Evolutionary conservation across 2,329 filamentous ascomycete genomes (phyloP).

Genomic region (Exophiala calicioides): DNA sequence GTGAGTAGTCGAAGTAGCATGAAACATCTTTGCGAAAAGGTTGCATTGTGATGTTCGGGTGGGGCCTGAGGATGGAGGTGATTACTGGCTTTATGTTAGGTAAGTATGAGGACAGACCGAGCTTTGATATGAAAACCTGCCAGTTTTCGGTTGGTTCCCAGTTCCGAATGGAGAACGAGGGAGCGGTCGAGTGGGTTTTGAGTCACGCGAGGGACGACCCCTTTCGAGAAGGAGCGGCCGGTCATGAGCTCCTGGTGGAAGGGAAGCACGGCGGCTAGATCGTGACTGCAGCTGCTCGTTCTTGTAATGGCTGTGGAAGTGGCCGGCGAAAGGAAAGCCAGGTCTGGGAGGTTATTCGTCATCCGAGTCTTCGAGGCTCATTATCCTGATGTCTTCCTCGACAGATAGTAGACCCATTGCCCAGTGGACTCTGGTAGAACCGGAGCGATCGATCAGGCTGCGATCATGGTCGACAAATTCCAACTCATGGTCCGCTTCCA

Average conservation of each 20-base stretch:
- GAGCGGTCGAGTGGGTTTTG: too few relatives aligned
- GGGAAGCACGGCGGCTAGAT: too few relatives aligned
- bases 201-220: too few relatives aligned
- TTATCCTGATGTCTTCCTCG: constrained; percentile 70
- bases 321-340: too few relatives aligned
- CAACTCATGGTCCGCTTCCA: constrained; percentile 28
- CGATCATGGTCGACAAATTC: constrained; percentile 45
- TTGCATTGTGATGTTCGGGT: constrained; percentile 9
- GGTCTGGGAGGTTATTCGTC: neutral
- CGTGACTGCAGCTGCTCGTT: too few relatives aligned
- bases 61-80: neutral
- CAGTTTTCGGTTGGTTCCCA: too few relatives aligned
- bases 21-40: constrained; percentile 9
- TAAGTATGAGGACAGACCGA: neutral
- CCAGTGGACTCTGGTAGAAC: constrained; percentile 67
- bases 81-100: neutral
- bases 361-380: constrained; percentile 51
- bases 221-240: too few relatives aligned
- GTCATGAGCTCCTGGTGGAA: too few relatives aligned
- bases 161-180: too few relatives aligned
- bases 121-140: too few relatives aligned
- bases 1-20: constrained; percentile 23
- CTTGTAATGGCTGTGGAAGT: too few relatives aligned
- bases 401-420: constrained; percentile 76
- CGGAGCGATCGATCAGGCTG: constrained; percentile 62